Conservation (phyloP, 345 rosid species). For the Citrus maxima region DNA sequence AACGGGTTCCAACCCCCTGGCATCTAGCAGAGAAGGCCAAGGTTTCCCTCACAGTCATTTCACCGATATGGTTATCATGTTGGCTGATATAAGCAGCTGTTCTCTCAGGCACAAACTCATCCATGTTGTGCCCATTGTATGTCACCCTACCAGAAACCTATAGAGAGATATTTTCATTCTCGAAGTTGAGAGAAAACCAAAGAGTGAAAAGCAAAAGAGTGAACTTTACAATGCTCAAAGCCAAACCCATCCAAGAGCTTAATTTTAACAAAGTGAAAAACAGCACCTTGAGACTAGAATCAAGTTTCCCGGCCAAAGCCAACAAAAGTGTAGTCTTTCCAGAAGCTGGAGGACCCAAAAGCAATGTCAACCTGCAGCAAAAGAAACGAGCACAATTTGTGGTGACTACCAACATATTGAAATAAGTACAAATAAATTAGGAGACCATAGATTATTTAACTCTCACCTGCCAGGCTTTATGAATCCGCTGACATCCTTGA, state of each 20-base stretch:
- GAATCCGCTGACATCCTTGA: slow-evolving; percentile 62
- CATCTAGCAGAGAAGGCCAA: slow-evolving; percentile 75
- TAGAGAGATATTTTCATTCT: background rate
- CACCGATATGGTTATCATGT: slow-evolving; percentile 65
- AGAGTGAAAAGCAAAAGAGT: too few relatives aligned
- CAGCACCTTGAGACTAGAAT: slow-evolving; percentile 29
- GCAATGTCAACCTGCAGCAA: slow-evolving; percentile 53
- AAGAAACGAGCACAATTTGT: background rate
- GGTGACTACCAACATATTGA: background rate
- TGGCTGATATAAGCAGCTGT: slow-evolving; percentile 57
- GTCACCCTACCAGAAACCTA: slow-evolving; percentile 42
- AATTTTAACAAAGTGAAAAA: background rate
- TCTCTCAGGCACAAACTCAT: slow-evolving; percentile 41
- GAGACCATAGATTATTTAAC: background rate
- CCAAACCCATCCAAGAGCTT: background rate
- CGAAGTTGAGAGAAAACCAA: too few relatives aligned
- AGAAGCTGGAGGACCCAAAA: slow-evolving; percentile 79
- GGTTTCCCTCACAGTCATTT: slow-evolving; percentile 83
- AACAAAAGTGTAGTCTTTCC: slow-evolving; percentile 75
- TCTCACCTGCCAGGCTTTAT: slow-evolving; percentile 64
- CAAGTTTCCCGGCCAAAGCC: slow-evolving; percentile 82
- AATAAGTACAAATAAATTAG: background rate
- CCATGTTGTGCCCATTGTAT: slow-evolving; percentile 53
- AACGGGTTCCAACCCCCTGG: slow-evolving; percentile 60
- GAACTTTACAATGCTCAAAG: background rate